phyloP scores from a whole-genome alignment of 202 grass and related monocot species.

The Musa balbisiana region DNA sequence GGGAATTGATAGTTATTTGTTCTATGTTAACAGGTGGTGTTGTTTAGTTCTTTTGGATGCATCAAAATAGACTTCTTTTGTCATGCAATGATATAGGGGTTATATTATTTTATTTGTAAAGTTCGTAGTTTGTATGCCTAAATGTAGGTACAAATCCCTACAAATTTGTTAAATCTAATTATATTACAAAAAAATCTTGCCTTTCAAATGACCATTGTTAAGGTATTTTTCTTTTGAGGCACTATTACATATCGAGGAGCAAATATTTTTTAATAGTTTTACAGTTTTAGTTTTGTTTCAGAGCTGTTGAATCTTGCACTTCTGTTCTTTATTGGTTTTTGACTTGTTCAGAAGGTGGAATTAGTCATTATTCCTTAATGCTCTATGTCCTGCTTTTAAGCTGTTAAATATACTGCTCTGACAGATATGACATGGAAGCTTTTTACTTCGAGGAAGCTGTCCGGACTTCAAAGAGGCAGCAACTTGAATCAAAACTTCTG shows the following conservation, averaged over 20 bases:
- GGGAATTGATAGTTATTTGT: no score
- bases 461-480: conserved; percentile 72
- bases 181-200: background rate
- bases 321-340: background rate
- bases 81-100: no score
- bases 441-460: conserved; percentile 99
- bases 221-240: no score
- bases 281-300: no score
- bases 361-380: background rate
- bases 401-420: conserved; percentile 25
- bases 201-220: no score
- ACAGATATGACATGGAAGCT: conserved; percentile 82
- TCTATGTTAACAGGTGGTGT: no score
- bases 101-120: no score
- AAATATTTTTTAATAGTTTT: background rate
- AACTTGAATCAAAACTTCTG: conserved; percentile 91
- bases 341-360: background rate
- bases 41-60: no score
- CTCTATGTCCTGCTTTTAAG: background rate
- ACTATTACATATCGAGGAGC: no score
- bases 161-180: background rate
- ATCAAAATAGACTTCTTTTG: no score
- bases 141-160: background rate
- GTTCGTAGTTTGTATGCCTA: no score
- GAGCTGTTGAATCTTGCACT: background rate